A percentile compares a stretch with the other conserved stretches of the same genome.
Conservation (phyloP, 1,284 basidiomycete species). For the Irpex sp. region DNA sequence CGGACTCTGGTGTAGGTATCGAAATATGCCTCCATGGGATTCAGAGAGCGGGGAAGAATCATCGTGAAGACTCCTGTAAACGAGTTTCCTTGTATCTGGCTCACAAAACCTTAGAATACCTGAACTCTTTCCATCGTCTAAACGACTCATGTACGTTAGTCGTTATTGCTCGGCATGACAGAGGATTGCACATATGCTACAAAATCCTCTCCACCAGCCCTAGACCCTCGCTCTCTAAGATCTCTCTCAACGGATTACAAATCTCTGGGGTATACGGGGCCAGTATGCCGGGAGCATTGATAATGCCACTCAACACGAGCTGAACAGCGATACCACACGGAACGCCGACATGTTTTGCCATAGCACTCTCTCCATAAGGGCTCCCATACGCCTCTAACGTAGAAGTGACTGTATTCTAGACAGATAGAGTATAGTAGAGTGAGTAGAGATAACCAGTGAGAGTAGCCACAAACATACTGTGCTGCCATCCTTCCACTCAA, state of each 20-base stretch:
- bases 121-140: too few relatives aligned
- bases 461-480: constrained; percentile 40
- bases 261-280: constrained; percentile 89
- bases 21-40: background rate
- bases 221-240: constrained; percentile 82
- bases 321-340: constrained; percentile 94
- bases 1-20: background rate
- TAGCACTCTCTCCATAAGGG: constrained; percentile 82
- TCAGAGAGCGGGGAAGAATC: background rate
- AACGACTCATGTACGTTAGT: too few relatives aligned
- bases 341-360: constrained; percentile 89
- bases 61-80: background rate
- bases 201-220: constrained; percentile 74
- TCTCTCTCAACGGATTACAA: constrained; percentile 76
- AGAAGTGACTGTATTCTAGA: constrained; percentile 83
- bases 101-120: background rate
- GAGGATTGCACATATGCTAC: constrained; percentile 27
- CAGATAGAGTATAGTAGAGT: background rate
- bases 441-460: constrained; percentile 9
- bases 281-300: constrained; percentile 78
- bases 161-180: too few relatives aligned
- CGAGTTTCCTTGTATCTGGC: background rate
- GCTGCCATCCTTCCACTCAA: constrained; percentile 82
- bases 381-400: constrained; percentile 91
- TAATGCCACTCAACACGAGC: constrained; percentile 74